Evolutionary conservation across 1,284 basidiomycete genomes (phyloP).

Genomic region (Mycosarcoma maydis): DNA sequence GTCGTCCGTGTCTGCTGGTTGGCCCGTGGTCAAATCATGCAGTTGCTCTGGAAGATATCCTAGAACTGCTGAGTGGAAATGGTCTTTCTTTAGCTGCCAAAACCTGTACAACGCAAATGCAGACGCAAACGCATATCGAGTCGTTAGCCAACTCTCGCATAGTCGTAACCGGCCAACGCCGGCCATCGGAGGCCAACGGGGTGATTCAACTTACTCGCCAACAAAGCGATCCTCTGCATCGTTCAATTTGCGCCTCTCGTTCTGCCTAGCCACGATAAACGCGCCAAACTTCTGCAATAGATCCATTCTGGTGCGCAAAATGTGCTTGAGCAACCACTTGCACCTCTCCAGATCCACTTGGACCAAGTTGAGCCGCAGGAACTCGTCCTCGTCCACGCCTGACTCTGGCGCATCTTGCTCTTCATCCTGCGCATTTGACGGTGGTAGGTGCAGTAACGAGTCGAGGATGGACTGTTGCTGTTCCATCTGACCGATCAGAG

Average conservation of each 20-base stretch:
- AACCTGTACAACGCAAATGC: too few species aligned
- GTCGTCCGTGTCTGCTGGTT: slow-evolving; percentile 4
- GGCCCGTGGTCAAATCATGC: slow-evolving; percentile 39
- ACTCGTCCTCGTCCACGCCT: slow-evolving; percentile 58
- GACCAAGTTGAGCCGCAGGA: slow-evolving; percentile 61
- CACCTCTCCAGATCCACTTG: slow-evolving; percentile 63
- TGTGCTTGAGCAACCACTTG: slow-evolving; percentile 59
- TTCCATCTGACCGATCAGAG: slow-evolving; percentile 42
- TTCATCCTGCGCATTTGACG: background rate
- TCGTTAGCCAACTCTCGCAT: too few species aligned
- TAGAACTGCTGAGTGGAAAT: slow-evolving; percentile 48
- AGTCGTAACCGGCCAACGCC: too few species aligned
- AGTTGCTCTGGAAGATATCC: slow-evolving; percentile 55
- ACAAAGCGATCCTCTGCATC: slow-evolving; percentile 50
- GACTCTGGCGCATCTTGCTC: background rate
- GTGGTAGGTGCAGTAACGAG: slow-evolving; percentile 24
- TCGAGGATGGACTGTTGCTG: slow-evolving; percentile 59
- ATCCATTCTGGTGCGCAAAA: slow-evolving; percentile 50
- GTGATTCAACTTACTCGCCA: slow-evolving; percentile 18
- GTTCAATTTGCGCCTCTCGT: slow-evolving; percentile 41
- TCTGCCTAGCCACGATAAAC: slow-evolving; percentile 19
- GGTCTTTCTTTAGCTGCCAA: slow-evolving; percentile 43
- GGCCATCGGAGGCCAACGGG: too few species aligned
- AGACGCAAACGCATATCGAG: too few species aligned
- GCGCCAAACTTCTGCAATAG: slow-evolving; percentile 53